Percentiles rank a stretch among this genome's conserved stretches.
Conservation (phyloP, 75 land plant genomes). For the Cupressus sempervirens region DNA sequence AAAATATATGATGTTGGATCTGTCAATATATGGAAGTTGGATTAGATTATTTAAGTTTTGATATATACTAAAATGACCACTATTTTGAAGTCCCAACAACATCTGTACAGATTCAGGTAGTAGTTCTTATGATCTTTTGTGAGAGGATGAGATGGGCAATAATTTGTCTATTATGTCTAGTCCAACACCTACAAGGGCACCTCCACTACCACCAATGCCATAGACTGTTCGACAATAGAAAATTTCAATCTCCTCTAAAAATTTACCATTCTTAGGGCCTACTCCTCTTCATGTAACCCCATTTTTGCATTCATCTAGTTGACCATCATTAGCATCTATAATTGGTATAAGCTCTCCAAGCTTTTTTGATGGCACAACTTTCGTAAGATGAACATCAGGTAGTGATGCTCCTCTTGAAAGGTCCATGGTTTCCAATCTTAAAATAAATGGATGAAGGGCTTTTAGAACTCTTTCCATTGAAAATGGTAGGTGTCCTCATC, state of each 20-base stretch:
- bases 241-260: neutral
- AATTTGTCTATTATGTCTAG: too few species aligned
- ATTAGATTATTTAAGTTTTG: too few species aligned
- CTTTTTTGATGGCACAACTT: constrained; percentile 3
- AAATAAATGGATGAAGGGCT: constrained; percentile 15
- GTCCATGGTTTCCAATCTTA: constrained; percentile 7
- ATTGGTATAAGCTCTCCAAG: neutral
- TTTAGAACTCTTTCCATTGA: too few species aligned
- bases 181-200: constrained; percentile 7
- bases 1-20: too few species aligned
- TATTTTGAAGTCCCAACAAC: too few species aligned
- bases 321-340: neutral
- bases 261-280: neutral
- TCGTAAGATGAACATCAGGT: constrained; percentile 11
- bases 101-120: too few species aligned
- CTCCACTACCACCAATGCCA: constrained; percentile 7
- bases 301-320: constrained; percentile 9
- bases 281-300: neutral
- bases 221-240: constrained; percentile 1
- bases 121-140: too few species aligned
- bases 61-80: too few species aligned
- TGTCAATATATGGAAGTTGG: too few species aligned
- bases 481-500: constrained; percentile 15
- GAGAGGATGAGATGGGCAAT: too few species aligned
- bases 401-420: constrained; percentile 4